Evolutionary conservation across 2,329 filamentous ascomycete species (phyloP).

Genomic region (Colletotrichum costaricense): DNA sequence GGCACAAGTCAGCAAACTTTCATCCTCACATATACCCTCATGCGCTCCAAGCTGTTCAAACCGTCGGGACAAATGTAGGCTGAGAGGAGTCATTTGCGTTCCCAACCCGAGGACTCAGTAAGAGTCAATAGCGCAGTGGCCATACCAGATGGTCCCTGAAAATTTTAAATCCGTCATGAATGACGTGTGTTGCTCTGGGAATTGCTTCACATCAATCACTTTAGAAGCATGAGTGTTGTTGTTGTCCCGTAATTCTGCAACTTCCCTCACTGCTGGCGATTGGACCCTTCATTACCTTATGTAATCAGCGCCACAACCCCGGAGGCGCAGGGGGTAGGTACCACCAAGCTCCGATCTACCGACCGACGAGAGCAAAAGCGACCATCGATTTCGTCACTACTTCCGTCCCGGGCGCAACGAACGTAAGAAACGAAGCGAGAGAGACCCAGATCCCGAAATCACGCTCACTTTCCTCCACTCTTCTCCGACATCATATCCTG

Average conservation of each 20-base stretch:
- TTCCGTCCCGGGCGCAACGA: conserved; percentile 14
- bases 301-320: background rate
- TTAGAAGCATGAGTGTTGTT: background rate
- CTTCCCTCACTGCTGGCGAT: background rate
- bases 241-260: background rate
- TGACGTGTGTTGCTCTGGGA: too few relatives aligned
- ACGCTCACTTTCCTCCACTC: background rate
- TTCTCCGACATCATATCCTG: background rate
- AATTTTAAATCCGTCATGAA: too few relatives aligned
- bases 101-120: too few relatives aligned
- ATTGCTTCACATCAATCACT: background rate
- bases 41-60: too few relatives aligned
- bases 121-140: too few relatives aligned
- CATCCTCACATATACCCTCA: too few relatives aligned
- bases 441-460: background rate
- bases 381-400: conserved; percentile 39
- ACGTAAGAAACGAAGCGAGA: background rate
- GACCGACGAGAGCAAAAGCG: conserved; percentile 27
- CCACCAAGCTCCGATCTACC: conserved; percentile 28
- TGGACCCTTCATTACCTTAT: background rate
- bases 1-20: too few relatives aligned
- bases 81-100: too few relatives aligned
- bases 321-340: background rate
- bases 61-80: too few relatives aligned
- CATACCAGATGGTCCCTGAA: too few relatives aligned